Evolutionary conservation across 208 protist genomes (phyloP).

Genomic region (Leishmania tarentolae): DNA sequence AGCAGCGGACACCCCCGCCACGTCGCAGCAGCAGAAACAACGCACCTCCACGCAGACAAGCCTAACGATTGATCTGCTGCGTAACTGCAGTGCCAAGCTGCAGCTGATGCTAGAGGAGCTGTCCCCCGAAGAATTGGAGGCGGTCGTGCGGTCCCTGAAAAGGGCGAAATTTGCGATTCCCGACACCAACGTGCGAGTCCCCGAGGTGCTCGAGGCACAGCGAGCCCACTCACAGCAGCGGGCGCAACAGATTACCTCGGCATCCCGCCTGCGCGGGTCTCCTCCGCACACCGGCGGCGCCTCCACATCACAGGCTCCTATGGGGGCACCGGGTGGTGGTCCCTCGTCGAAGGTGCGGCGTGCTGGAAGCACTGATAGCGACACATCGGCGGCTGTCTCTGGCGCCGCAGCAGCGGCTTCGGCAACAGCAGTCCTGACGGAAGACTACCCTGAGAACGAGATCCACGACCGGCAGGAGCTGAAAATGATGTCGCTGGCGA

Average conservation of each 20-base stretch:
- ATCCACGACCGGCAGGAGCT: conserved; percentile 84
- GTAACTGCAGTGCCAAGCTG: conserved; percentile 57
- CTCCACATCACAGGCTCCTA: background rate
- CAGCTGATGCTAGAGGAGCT: conserved; percentile 71
- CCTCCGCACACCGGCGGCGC: background rate
- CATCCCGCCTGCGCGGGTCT: conserved; percentile 14
- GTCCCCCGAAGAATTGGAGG: conserved; percentile 45
- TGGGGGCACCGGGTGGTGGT: background rate
- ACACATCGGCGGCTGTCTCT: background rate
- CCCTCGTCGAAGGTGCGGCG: background rate
- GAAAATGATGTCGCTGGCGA: conserved; percentile 89
- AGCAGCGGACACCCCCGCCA: background rate
- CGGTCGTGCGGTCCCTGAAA: conserved; percentile 36
- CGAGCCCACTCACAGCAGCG: background rate
- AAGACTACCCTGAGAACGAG: conserved; percentile 89
- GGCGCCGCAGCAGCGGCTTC: background rate
- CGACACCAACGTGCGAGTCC: conserved; percentile 54
- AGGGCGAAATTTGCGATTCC: conserved; percentile 38
- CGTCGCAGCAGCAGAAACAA: conserved; percentile 14
- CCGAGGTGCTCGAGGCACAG: conserved; percentile 38
- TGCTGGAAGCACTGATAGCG: background rate
- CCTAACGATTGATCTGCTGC: conserved; percentile 51
- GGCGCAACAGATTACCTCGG: conserved; percentile 10
- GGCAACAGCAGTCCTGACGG: conserved; percentile 22
- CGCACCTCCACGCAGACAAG: conserved; percentile 12